These are phyloP conservation scores for Dictyophora rubrovolvata DNA, from an alignment of 768 basidiomycete species.

Conservation along the genomic window DNA sequence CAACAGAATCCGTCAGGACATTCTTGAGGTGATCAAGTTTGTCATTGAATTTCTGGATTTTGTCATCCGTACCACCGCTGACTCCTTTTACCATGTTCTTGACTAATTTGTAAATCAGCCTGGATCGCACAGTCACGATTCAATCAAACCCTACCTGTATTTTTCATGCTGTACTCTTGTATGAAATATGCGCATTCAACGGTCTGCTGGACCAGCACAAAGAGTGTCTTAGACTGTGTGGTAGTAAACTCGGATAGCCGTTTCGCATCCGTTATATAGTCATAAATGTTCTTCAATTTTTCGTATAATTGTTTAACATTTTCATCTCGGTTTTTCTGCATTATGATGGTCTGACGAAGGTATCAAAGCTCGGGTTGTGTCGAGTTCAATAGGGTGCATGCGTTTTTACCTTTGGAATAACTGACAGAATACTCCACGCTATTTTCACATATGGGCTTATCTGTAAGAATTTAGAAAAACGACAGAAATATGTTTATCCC, in stretches of 20 bases:
- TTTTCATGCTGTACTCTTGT: conserved; percentile 16
- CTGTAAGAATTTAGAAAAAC: neutral
- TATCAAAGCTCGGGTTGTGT: neutral
- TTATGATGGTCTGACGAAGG: neutral
- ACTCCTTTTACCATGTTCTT: neutral
- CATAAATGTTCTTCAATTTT: neutral
- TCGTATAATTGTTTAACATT: neutral
- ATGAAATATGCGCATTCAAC: conserved; percentile 24
- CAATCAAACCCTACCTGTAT: neutral
- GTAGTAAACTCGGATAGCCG: neutral
- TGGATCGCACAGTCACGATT: neutral
- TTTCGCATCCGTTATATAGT: neutral
- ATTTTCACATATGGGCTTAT: neutral
- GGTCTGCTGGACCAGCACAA: conserved; percentile 16
- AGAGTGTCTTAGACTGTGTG: neutral
- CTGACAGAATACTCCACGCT: neutral
- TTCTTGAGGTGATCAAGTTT: neutral
- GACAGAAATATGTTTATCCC: neutral
- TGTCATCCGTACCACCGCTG: neutral
- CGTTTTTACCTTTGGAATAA: neutral
- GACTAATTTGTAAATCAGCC: neutral
- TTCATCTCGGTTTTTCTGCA: neutral
- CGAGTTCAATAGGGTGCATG: neutral
- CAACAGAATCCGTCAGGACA: neutral
- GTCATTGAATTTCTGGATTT: neutral